Evolutionary conservation across 306 rosid species (phyloP), one percentile per base, ranked within the genome.

Genomic region (Ammopiptanthus mongolicus): DNA sequence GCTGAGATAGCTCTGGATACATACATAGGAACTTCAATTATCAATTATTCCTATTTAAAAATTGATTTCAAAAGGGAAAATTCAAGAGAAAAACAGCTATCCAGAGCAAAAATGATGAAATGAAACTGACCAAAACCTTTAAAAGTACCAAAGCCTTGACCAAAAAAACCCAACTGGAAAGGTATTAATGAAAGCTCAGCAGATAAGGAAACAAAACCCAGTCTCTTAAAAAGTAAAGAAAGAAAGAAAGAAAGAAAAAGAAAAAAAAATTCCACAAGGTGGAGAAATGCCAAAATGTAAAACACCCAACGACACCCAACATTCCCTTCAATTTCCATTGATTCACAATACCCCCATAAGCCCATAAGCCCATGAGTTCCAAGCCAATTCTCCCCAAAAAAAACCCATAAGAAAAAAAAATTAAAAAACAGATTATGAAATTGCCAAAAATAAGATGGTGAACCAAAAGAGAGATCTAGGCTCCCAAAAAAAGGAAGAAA

Each of bases 401-500:
- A 56, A 56, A 5, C 75, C 13, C 28, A 50, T 33, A 31, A 41
- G 11, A 19, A 2, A 23, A 15, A 61, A 25, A 41, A 11, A 44
- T 44, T 3, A 0, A 8, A 57, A 15, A 22, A 14, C 3, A 36
- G 37, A 74, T 47, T 39, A 51, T 31, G 69, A 51, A 81, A 72
- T 77, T 28, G 76, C 59, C 31, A 18, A 50, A 69, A 69, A 14
- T 48, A 56, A 3, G 28, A 19, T 42, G 12, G 14, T 14, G 3
- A 65, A 21, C 39, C 21, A 22, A 47, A 17, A 71, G 75, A 60
- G 70, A 75, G 84, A 79, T 79, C 88, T 70, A 55, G 12, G 6
- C 13, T 12, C 39, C 22, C 2, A 64, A 53, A 1, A 33, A 44
- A 48, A 13, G 56, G 50, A 58, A 13, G 31, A 12, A 37, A 6